Evolutionary conservation across 139 green algal species (phyloP).

Genomic region (Pleodorina starrii): DNA sequence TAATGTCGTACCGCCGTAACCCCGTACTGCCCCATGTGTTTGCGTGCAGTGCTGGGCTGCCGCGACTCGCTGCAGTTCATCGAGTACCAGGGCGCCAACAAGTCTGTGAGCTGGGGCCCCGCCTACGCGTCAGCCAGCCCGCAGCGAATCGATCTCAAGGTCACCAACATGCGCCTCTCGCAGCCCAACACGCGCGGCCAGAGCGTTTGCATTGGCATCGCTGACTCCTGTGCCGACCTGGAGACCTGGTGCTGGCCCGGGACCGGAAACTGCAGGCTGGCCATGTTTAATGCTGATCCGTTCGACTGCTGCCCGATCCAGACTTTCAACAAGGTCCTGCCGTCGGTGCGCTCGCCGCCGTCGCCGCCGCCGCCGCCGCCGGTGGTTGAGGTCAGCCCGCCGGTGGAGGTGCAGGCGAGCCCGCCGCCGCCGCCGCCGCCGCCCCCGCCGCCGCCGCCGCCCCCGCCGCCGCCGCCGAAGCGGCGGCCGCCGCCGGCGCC

Average conservation of each 20-base stretch:
- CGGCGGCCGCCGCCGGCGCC: neutral
- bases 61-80: conserved; percentile 40
- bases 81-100: conserved; percentile 16
- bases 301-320: conserved; percentile 50
- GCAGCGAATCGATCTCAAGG: conserved; percentile 32
- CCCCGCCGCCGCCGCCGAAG: conserved; percentile 31
- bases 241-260: conserved; percentile 43
- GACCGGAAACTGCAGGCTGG: conserved; percentile 29
- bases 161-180: conserved; percentile 47
- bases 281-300: conserved; percentile 43
- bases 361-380: neutral
- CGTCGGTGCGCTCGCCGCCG: neutral
- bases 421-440: conserved; percentile 30
- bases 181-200: conserved; percentile 5
- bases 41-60: neutral
- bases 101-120: conserved; percentile 17
- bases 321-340: neutral
- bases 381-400: neutral
- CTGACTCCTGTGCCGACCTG: neutral
- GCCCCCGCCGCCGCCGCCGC: conserved; percentile 34
- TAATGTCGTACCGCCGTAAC: no score
- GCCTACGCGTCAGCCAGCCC: neutral
- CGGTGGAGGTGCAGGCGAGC: neutral
- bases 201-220: conserved; percentile 36
- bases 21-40: no score